These are phyloP conservation scores for Calonectria crousiana DNA, from an alignment of 2,329 filamentous ascomycete species.

Conservation along the genomic window DNA sequence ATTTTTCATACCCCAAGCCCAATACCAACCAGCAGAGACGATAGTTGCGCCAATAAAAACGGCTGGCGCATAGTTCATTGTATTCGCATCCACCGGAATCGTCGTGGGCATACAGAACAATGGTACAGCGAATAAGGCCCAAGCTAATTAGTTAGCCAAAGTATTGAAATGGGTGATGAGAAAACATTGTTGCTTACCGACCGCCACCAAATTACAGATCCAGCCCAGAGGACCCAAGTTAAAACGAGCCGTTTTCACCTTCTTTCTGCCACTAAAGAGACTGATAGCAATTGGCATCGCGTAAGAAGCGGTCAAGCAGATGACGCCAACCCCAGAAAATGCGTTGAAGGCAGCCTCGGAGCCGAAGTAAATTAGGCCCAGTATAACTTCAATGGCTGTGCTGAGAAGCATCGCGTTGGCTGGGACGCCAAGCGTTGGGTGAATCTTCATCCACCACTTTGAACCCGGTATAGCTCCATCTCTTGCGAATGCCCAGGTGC, in stretches of 20 bases:
- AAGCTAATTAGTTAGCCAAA: conserved; percentile 6
- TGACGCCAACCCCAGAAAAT: conserved; percentile 76
- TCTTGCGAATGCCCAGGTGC: conserved; percentile 76
- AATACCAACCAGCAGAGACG: conserved; percentile 19
- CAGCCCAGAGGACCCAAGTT: conserved; percentile 71
- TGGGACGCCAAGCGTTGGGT: conserved; percentile 71
- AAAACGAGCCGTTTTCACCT: conserved; percentile 68
- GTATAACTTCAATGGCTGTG: conserved; percentile 71
- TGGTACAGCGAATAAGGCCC: conserved; percentile 13
- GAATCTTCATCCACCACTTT: conserved; percentile 69
- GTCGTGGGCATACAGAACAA: conserved; percentile 23
- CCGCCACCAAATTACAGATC: conserved; percentile 71
- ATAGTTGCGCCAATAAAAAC: conserved; percentile 18
- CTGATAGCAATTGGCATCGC: conserved; percentile 74
- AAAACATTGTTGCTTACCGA: conserved; percentile 56
- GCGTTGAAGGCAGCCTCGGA: conserved; percentile 76
- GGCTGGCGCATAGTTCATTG: conserved; percentile 19
- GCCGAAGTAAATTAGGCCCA: conserved; percentile 76
- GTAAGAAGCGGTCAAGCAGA: conserved; percentile 76
- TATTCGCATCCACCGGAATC: conserved; percentile 5
- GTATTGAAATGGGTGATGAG: too few species aligned
- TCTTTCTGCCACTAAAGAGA: conserved; percentile 68
- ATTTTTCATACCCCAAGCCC: conserved; percentile 18
- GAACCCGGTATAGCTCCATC: conserved; percentile 77
- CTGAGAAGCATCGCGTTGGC: conserved; percentile 79